Conservation (phyloP, 2,329 filamentous ascomycete species). For the Cyanodermella asteris region DNA sequence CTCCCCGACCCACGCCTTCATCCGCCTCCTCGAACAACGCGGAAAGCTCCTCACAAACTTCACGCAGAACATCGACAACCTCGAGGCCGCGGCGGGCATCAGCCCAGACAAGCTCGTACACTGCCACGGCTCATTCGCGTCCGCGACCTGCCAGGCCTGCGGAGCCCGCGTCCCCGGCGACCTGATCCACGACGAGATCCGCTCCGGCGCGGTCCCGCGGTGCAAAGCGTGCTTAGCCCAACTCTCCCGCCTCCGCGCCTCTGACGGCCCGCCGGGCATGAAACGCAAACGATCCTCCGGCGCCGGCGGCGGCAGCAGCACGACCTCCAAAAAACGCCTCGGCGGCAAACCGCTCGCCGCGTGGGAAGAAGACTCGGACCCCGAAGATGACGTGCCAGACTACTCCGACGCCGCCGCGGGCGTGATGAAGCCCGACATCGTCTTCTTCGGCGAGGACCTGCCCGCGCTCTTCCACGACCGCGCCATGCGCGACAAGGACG, state of each 20-base stretch:
- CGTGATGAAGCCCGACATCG: conserved; percentile 59
- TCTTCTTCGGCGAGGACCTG: conserved; percentile 84
- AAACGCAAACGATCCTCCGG: conserved; percentile 32
- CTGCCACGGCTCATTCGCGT: conserved; percentile 91
- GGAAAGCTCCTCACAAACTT: conserved; percentile 88
- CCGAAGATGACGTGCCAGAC: no score
- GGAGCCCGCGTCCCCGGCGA: conserved; percentile 51
- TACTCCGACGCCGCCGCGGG: conserved; percentile 36
- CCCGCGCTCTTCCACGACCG: conserved; percentile 65
- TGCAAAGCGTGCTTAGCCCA: conserved; percentile 64
- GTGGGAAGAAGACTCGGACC: no score
- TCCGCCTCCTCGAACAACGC: conserved; percentile 68
- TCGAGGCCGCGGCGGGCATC: conserved; percentile 74
- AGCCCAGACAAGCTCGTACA: conserved; percentile 65
- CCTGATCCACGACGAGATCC: conserved; percentile 58
- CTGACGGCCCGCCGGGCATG: conserved; percentile 22
- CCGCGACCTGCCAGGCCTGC: conserved; percentile 72
- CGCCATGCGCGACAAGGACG: conserved; percentile 58
- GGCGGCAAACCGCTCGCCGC: no score
- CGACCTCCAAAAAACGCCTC: conserved; percentile 26
- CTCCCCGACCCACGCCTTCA: conserved; percentile 87
- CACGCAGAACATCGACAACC: conserved; percentile 96
- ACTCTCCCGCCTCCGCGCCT: conserved; percentile 27
- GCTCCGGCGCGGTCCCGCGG: conserved; percentile 50
- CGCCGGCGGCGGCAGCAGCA: conserved; percentile 20